Percentiles rank a stretch among this genome's conserved stretches.
Conservation (phyloP, 208 protist species). For the Endotrypanum monterogeii region DNA sequence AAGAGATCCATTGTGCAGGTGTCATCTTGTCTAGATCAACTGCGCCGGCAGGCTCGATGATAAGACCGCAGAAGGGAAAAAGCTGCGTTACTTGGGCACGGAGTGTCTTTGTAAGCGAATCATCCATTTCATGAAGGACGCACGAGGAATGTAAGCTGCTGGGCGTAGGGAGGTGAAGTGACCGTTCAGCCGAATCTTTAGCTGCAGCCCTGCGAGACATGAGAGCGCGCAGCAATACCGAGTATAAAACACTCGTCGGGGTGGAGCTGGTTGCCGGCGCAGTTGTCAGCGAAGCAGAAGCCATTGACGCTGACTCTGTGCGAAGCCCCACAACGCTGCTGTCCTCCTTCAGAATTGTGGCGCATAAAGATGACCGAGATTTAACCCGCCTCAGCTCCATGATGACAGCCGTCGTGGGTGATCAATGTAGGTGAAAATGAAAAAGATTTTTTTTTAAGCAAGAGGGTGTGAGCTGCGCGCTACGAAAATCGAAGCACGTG, state of each 20-base stretch:
- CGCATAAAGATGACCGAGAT: background rate
- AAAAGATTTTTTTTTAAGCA: background rate
- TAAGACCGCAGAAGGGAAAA: constrained; percentile 19
- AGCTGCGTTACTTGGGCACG: constrained; percentile 9
- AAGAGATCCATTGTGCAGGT: background rate
- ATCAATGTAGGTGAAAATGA: background rate
- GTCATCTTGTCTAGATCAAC: background rate
- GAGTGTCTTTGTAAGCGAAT: background rate
- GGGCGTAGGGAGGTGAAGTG: no score
- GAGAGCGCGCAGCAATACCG: constrained; percentile 9
- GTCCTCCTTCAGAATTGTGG: background rate
- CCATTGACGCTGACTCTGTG: background rate
- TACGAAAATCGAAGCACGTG: background rate
- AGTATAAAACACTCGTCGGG: constrained; percentile 19
- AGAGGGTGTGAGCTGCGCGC: background rate
- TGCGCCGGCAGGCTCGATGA: constrained; percentile 9
- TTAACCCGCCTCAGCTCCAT: constrained; percentile 2
- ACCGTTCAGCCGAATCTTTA: constrained; percentile 4
- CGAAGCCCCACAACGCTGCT: constrained; percentile 1
- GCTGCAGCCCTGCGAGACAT: background rate
- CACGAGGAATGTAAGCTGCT: constrained; percentile 15
- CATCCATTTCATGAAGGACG: constrained; percentile 9
- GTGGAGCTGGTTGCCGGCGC: background rate
- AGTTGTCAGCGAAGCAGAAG: background rate
- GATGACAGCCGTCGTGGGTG: background rate